phyloP scores from a whole-genome alignment of 1,284 basidiomycete genomes.

The Agroathelia rolfsii region DNA sequence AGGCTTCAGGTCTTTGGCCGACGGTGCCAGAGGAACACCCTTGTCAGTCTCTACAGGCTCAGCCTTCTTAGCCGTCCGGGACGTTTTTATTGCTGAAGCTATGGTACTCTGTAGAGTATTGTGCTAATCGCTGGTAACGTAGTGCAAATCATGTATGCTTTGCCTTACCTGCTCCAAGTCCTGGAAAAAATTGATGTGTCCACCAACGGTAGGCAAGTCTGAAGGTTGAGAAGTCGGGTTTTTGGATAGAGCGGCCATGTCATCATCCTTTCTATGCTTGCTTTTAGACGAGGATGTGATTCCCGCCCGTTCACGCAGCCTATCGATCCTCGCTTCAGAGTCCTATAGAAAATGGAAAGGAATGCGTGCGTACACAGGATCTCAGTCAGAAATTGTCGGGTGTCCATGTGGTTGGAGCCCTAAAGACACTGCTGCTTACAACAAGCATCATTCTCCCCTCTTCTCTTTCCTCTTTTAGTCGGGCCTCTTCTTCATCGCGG shows the following conservation, averaged over 20 bases:
- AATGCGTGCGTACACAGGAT: too few relatives aligned
- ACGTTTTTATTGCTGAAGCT: slow-evolving; percentile 31
- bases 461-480: slow-evolving; percentile 48
- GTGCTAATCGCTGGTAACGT: too few relatives aligned
- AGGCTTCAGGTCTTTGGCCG: slow-evolving; percentile 62
- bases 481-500: slow-evolving; percentile 74
- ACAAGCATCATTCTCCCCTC: slow-evolving; percentile 66
- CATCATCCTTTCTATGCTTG: slow-evolving; percentile 27
- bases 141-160: slow-evolving; percentile 1
- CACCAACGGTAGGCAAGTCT: slow-evolving; percentile 33
- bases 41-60: slow-evolving; percentile 48
- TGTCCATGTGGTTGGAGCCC: slow-evolving; percentile 4
- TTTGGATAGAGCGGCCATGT: slow-evolving; percentile 23
- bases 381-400: slow-evolving; percentile 11
- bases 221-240: slow-evolving; percentile 25
- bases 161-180: slow-evolving; percentile 53
- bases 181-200: slow-evolving; percentile 74
- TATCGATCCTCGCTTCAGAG: slow-evolving; percentile 66
- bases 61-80: slow-evolving; percentile 33
- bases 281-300: slow-evolving; percentile 25
- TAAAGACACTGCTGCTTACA: slow-evolving; percentile 32
- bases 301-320: slow-evolving; percentile 53
- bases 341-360: slow-evolving; percentile 34
- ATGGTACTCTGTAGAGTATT: slow-evolving; percentile 28
- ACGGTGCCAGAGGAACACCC: slow-evolving; percentile 62